phyloP scores from a whole-genome alignment of 2,329 filamentous ascomycete species.

The Leptographium procerum region DNA sequence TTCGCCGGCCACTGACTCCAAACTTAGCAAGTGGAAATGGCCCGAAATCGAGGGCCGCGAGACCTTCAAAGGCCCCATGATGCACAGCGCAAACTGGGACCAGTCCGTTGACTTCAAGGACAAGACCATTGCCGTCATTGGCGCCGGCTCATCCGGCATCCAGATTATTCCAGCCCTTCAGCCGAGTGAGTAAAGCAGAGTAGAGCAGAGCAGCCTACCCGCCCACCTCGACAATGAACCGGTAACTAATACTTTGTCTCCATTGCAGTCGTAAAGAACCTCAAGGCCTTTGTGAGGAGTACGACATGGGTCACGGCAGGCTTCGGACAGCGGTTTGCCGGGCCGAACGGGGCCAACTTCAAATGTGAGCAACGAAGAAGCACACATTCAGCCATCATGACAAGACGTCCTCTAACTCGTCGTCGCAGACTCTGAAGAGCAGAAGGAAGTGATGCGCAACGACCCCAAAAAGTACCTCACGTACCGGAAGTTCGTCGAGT shows the following conservation, averaged over 20 bases:
- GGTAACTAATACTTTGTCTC: neutral
- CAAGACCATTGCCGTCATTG: conserved; percentile 40
- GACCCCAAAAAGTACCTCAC: conserved; percentile 40
- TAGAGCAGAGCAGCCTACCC: neutral
- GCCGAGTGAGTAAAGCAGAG: neutral
- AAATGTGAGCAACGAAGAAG: conserved; percentile 3
- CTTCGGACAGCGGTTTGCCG: conserved; percentile 12
- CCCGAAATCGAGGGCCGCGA: conserved; percentile 39
- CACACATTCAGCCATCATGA: no score
- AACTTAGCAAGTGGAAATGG: conserved; percentile 29
- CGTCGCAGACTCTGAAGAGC: conserved; percentile 22
- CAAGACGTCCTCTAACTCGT: neutral
- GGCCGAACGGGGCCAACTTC: conserved; percentile 2
- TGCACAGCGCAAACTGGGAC: conserved; percentile 46
- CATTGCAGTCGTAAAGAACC: conserved; percentile 8
- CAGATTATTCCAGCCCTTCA: conserved; percentile 25
- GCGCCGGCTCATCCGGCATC: conserved; percentile 40
- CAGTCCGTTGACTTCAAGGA: conserved; percentile 31
- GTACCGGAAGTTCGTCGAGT: conserved; percentile 37
- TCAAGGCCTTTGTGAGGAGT: conserved; percentile 13
- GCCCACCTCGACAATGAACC: neutral
- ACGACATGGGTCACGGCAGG: conserved; percentile 14
- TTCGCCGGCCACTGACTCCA: no score
- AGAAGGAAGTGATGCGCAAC: conserved; percentile 35
- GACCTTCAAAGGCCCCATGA: conserved; percentile 36